phyloP scores from a whole-genome alignment of 768 basidiomycete species.

The Trametes meyenii region DNA sequence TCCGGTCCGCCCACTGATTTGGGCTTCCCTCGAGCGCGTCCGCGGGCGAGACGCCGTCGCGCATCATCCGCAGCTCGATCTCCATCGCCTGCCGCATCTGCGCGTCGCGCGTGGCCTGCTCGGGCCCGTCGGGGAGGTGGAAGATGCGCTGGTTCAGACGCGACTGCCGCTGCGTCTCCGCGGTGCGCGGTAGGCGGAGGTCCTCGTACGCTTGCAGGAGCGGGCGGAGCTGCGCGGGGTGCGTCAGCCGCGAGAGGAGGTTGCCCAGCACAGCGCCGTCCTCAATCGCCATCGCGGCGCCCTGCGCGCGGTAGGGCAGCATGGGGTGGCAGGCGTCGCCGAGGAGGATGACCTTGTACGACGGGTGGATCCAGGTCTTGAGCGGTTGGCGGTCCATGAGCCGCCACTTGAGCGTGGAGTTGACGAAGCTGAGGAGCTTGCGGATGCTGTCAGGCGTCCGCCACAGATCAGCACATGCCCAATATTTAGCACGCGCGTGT shows the following conservation, averaged over 20 bases:
- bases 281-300: slow-evolving; percentile 51
- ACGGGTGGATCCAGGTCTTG: slow-evolving; percentile 41
- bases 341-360: slow-evolving; percentile 39
- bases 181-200: slow-evolving; percentile 53
- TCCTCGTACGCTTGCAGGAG: slow-evolving; percentile 55
- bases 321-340: slow-evolving; percentile 49
- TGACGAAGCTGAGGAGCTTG: slow-evolving; percentile 40
- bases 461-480: neutral
- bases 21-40: slow-evolving; percentile 40
- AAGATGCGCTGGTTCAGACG: slow-evolving; percentile 56
- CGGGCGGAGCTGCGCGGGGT: slow-evolving; percentile 43
- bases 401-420: slow-evolving; percentile 45
- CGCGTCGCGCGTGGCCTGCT: slow-evolving; percentile 52
- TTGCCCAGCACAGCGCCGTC: slow-evolving; percentile 51
- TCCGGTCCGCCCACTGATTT: slow-evolving; percentile 62
- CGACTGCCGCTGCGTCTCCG: slow-evolving; percentile 50
- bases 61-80: slow-evolving; percentile 36
- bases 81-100: slow-evolving; percentile 55
- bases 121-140: slow-evolving; percentile 57
- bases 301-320: slow-evolving; percentile 48
- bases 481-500: neutral
- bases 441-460: slow-evolving; percentile 31
- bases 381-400: slow-evolving; percentile 47
- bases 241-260: slow-evolving; percentile 51
- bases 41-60: slow-evolving; percentile 18